Conservation (phyloP, 1,139 yeast genomes). For the Pichia sp. region DNA sequence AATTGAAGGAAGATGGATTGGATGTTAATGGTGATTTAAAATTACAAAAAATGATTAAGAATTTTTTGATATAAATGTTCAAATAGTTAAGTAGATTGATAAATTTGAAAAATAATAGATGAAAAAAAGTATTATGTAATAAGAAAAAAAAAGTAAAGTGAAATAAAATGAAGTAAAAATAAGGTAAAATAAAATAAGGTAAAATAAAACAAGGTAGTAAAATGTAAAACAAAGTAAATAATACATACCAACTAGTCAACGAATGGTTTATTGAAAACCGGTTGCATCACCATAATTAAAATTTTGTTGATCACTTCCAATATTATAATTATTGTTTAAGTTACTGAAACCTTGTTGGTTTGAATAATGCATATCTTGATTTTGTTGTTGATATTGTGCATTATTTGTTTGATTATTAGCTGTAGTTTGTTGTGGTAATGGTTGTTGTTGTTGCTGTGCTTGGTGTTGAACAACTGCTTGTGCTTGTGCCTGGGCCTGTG, state of each 20-base stretch:
- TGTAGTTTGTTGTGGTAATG: background rate
- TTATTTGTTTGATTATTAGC: background rate
- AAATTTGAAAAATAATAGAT: background rate
- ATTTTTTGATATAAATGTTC: background rate
- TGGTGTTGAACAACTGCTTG: background rate
- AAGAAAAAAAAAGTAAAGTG: background rate
- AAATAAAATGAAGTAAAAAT: background rate
- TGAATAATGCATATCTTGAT: constrained; percentile 9
- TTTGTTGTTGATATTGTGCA: constrained; percentile 4
- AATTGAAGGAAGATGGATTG: constrained; percentile 15
- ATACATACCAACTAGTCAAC: background rate
- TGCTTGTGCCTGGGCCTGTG: constrained; percentile 5
- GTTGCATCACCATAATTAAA: constrained; percentile 21
- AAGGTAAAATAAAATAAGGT: background rate
- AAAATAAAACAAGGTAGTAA: background rate
- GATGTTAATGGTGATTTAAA: constrained; percentile 5
- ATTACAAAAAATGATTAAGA: constrained; percentile 4
- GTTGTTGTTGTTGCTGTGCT: background rate
- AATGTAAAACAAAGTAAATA: background rate
- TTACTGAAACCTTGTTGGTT: constrained; percentile 13
- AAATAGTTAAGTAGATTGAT: background rate
- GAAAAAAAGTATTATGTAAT: background rate
- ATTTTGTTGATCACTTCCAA: constrained; percentile 21
- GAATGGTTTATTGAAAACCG: constrained; percentile 22
- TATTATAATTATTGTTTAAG: constrained; percentile 23